Base-by-base conservation (phyloP, 305 asterid genomes). In the Galium porrigens region DNA sequence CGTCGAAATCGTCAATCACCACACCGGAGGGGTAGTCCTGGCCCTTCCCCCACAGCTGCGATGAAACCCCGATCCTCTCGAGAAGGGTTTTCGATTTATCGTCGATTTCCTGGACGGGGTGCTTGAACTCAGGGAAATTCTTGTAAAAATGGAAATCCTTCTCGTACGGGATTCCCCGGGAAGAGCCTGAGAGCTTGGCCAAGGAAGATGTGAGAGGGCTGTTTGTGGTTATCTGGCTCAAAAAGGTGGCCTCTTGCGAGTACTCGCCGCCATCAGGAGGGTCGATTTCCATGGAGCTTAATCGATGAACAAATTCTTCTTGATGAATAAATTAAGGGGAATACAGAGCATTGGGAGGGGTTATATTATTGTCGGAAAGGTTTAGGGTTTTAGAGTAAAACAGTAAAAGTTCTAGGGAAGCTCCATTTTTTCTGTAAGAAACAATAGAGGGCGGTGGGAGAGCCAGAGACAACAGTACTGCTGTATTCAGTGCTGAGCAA, bases 101-200 rank as follows among this genome's bases (percentile, higher is more conserved):
- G 36, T 82, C 85, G 69, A 81, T 82, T 77, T 73, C 81, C 42
- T 73, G 63, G 12, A 87, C 68, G 30, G 92, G 89, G n/a, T 32
- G 54, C 84, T 81, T 86, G 85, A 89, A 94, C 73, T 87, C 94
- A 0, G 73, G 60, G 61, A 94, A 94, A 78, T 89, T 94, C 52
- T 84, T 75, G 84, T 86, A 94, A 80, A 94, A 94, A 75, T 89
- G 84, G 65, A 94, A 89, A 83, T 94, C 99, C 66, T 78, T 83
- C 9, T 79, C 78, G 30, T 79, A 65, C 33, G 99, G 95, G 34
- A 94, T 76, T 77, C 85, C 77, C 39, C 89, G 83, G 9, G 96
- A 86, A 20, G 97, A 87, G 36, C 89, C 94, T 1, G 92, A 82
- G 18, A 94, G 90, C 84, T 83, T 89, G 53, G 90, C 79, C 32